A percentile compares a stretch with the other conserved stretches of the same genome.
Conservation (phyloP, 768 basidiomycete genomes). For the Solioccasus polychromus region DNA sequence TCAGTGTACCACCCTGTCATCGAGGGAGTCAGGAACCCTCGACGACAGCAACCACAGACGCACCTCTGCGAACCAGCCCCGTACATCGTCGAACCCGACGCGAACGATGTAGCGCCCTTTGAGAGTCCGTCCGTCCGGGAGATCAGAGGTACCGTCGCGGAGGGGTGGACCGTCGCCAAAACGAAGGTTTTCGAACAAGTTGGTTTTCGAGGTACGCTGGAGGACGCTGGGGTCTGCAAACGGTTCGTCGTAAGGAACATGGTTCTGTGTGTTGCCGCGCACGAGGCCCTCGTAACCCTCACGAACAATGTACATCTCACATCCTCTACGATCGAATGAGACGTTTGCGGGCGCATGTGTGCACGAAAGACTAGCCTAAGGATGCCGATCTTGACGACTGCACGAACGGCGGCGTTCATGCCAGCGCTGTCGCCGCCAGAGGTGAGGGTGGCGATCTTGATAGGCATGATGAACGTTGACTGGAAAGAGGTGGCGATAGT, state of each 20-base stretch:
- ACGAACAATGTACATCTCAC: conserved; percentile 93
- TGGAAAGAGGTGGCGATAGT: not conserved
- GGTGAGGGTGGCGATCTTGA: conserved; percentile 94
- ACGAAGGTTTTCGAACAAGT: conserved; percentile 68
- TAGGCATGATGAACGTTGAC: conserved; percentile 25
- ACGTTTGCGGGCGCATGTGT: not conserved
- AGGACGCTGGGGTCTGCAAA: conserved; percentile 27
- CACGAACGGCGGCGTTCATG: conserved; percentile 93
- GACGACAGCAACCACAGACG: conserved; percentile 18
- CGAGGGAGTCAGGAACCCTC: not conserved
- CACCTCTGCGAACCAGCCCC: conserved; percentile 91
- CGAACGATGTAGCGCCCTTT: conserved; percentile 92
- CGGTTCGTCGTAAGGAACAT: conserved; percentile 24
- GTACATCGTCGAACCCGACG: conserved; percentile 97
- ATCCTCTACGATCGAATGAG: conserved; percentile 59
- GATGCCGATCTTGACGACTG: conserved; percentile 91
- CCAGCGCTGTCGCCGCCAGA: conserved; percentile 98
- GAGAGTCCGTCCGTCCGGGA: conserved; percentile 61
- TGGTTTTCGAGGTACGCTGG: conserved; percentile 26
- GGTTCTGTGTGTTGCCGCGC: conserved; percentile 61
- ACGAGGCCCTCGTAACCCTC: conserved; percentile 99
- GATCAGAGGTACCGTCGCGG: conserved; percentile 80
- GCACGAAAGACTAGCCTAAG: conserved; percentile 57
- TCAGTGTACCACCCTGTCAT: conserved; percentile 84
- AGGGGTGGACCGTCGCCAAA: conserved; percentile 80